A percentile compares a stretch with the other conserved stretches of the same genome.
phyloP scores from a whole-genome alignment of 2,329 filamentous ascomycete genomes.

The Diplodia mutila region DNA sequence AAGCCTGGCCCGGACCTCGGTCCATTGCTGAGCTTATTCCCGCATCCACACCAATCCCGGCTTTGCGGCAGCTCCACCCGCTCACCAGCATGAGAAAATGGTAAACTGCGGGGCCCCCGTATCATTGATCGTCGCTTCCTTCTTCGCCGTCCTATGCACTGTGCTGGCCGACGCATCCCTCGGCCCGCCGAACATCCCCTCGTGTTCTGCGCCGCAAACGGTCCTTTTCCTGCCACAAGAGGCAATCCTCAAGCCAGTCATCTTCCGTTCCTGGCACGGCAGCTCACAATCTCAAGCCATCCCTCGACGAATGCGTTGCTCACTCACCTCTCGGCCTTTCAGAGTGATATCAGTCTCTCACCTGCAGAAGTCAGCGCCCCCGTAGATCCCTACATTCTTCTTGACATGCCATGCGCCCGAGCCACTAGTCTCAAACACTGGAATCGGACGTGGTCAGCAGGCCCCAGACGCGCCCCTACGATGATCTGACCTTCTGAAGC shows the following conservation, averaged over 20 bases:
- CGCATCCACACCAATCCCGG: background rate
- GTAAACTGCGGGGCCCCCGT: background rate
- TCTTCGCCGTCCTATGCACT: background rate
- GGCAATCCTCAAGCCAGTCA: no score
- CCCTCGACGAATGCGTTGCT: background rate
- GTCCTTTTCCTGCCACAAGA: background rate
- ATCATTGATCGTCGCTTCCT: no score
- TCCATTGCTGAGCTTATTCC: background rate
- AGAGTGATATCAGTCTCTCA: no score
- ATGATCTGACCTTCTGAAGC: background rate
- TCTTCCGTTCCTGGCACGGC: no score
- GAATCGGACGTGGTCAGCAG: background rate
- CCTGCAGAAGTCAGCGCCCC: no score
- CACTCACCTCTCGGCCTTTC: no score
- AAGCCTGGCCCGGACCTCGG: background rate
- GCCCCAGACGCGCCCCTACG: background rate
- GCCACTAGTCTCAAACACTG: background rate
- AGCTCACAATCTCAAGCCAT: background rate
- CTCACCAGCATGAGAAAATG: background rate
- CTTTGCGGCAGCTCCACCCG: background rate
- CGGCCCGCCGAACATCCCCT: background rate
- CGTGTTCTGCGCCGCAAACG: background rate
- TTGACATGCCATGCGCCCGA: no score
- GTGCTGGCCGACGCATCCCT: background rate
- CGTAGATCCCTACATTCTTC: background rate